Conservation (phyloP, 2,329 filamentous ascomycete genomes). For the Ophiocordyceps australis region DNA sequence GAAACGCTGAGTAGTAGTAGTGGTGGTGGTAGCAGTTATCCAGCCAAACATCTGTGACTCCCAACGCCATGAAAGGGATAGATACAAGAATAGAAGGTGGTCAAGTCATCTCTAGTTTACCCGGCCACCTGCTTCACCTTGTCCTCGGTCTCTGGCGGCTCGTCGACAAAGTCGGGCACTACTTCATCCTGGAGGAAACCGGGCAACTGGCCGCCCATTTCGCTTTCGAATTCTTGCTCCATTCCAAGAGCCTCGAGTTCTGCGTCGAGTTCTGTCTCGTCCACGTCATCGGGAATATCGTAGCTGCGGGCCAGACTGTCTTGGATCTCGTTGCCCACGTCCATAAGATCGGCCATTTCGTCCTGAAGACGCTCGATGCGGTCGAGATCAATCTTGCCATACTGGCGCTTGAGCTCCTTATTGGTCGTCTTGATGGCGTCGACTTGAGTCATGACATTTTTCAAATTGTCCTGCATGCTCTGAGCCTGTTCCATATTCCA, state of each 20-base stretch:
- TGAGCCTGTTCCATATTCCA: constrained; percentile 99
- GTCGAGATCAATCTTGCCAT: constrained; percentile 93
- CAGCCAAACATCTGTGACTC: no score
- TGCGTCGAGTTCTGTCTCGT: constrained; percentile 89
- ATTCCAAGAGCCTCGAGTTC: constrained; percentile 89
- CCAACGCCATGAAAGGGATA: no score
- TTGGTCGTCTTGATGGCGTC: constrained; percentile 96
- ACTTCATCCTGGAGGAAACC: constrained; percentile 83
- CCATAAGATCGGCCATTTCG: constrained; percentile 96
- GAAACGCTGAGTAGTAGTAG: no score
- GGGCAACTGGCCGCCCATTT: constrained; percentile 48
- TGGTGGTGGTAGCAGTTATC: no score
- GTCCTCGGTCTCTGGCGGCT: constrained; percentile 52
- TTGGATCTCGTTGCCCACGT: constrained; percentile 95
- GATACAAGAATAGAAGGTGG: no score
- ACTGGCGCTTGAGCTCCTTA: constrained; percentile 81
- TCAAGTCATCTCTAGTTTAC: no score
- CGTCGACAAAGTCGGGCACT: constrained; percentile 78
- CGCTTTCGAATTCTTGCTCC: constrained; percentile 74
- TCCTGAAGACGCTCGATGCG: constrained; percentile 97
- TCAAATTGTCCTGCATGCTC: constrained; percentile 97
- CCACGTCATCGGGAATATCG: constrained; percentile 90
- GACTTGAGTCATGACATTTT: constrained; percentile 96
- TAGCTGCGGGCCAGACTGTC: constrained; percentile 84
- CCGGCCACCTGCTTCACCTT: constrained; percentile 72